Evolutionary conservation across 768 basidiomycete species (phyloP), one percentile per base, ranked within the genome.

Genomic region (Imleria badia): DNA sequence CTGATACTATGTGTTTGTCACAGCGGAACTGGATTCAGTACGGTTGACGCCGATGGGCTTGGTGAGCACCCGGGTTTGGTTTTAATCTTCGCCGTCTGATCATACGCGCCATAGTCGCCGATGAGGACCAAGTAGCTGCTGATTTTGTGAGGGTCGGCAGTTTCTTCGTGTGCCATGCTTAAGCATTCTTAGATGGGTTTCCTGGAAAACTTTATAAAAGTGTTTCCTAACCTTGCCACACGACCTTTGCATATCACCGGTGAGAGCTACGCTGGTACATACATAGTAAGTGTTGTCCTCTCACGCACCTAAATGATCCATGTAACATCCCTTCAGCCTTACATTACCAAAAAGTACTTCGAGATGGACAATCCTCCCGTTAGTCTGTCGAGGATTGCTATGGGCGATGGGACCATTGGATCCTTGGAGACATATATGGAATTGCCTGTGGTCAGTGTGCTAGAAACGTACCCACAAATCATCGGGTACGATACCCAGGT

Each of bases 381-480:
- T 17, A 81, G 79, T 9, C 74, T 91, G n/a, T 73, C 78, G 1
- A 83, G 82, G 63, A 79, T 90, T 51, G 82, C 78, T 15, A 87
- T 90, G 44, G 88, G 88, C 3, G 82, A 89, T 66, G 86, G 84
- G 6, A 70, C 81, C 9, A 72, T 87, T n/a, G 72, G 78, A 2
- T 74, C 78, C n/a, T 68, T 62, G 34, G 73, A 74, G 42, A 77
- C 78, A 1, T 83, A 80, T 51, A 73, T 79, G 51, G 68, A 81
- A 29, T 59, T 83, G 0, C 82, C 88, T 22, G 78, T 83, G 23
- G 81, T 87, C 56, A 59, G 76, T 49, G 73, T 86, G 23, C 67
- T 89, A n/a, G 80, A 85, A 68, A 88, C 88, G 5, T 86, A 84
- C 64, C 88, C 88, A 9, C 87, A 89, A 63, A 70, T 89, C 39